Evolutionary conservation across 345 rosid genomes (phyloP).

Genomic region (Eucalyptus rudis): DNA sequence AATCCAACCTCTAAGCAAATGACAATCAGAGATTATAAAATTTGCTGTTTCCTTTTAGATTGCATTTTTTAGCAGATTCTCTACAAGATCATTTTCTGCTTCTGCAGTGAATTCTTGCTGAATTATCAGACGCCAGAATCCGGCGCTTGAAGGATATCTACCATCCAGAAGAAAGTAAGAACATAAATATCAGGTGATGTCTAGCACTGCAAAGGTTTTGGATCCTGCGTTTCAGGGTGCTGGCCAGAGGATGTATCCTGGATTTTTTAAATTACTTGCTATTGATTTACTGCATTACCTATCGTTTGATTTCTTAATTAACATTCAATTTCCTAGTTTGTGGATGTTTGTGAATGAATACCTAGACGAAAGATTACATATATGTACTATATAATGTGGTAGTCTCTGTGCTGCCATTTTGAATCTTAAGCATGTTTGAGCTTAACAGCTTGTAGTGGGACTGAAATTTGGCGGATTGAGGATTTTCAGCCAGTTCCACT

Average conservation of each 20-base stretch:
- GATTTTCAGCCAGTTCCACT: constrained; percentile 81
- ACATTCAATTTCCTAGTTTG: neutral
- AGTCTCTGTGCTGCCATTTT: neutral
- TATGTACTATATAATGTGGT: neutral
- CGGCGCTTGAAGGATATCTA: neutral
- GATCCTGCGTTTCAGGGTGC: constrained; percentile 40
- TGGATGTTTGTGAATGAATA: neutral
- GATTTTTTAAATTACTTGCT: neutral
- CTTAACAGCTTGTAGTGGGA: constrained; percentile 72
- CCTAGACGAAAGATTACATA: neutral
- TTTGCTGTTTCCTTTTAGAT: neutral
- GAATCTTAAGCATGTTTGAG: constrained; percentile 7
- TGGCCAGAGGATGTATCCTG: constrained; percentile 40
- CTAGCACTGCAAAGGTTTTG: constrained; percentile 17
- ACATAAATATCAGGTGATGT: constrained; percentile 7
- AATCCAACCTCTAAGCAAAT: neutral
- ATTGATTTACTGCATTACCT: neutral
- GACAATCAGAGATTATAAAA: neutral
- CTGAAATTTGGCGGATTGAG: constrained; percentile 97
- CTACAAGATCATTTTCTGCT: neutral
- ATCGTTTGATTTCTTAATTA: neutral
- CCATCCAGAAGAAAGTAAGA: neutral
- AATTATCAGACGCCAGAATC: neutral
- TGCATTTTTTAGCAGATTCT: neutral
- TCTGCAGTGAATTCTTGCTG: neutral